phyloP scores from a whole-genome alignment of 257 asterid species.

The Scutellaria minor region DNA sequence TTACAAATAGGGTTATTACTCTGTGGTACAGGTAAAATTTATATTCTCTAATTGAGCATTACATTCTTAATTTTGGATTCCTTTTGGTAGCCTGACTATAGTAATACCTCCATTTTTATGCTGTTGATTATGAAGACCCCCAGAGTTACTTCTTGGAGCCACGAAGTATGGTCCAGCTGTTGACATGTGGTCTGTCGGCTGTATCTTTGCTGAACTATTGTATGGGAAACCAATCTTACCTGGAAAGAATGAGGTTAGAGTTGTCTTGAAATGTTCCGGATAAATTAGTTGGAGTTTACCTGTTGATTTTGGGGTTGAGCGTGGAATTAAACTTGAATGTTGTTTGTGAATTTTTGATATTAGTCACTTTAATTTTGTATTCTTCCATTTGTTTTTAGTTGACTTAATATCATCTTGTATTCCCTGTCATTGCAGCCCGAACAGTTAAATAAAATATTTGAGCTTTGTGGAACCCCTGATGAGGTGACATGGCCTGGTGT shows the following conservation, averaged over 20 bases:
- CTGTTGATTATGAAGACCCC: constrained; percentile 66
- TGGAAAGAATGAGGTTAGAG: constrained; percentile 83
- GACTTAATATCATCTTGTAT: constrained; percentile 2
- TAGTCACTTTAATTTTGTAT: constrained; percentile 15
- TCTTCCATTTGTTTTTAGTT: not conserved
- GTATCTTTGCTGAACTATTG: constrained; percentile 95
- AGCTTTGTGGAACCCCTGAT: constrained; percentile 98
- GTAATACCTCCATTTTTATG: constrained; percentile 29
- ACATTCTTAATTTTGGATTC: constrained; percentile 21
- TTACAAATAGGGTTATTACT: constrained; percentile 94
- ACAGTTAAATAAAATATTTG: constrained; percentile 87
- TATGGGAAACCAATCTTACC: constrained; percentile 84
- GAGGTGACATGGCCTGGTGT: constrained; percentile 98
- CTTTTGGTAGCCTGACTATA: constrained; percentile 17
- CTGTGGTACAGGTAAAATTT: constrained; percentile 88
- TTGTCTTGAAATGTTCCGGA: constrained; percentile 27
- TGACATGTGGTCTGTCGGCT: constrained; percentile 99
- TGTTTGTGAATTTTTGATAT: not conserved
- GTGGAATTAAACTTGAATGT: not conserved
- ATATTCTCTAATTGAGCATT: constrained; percentile 22
- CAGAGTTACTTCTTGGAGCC: constrained; percentile 97
- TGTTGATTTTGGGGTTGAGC: not conserved
- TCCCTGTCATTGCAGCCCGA: constrained; percentile 66
- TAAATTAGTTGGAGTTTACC: constrained; percentile 14
- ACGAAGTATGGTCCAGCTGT: constrained; percentile 96